Evolutionary conservation across 805 yeast species (phyloP), one percentile per base, ranked within the genome.

Genomic region (Kluyveromyces aestuarii): DNA sequence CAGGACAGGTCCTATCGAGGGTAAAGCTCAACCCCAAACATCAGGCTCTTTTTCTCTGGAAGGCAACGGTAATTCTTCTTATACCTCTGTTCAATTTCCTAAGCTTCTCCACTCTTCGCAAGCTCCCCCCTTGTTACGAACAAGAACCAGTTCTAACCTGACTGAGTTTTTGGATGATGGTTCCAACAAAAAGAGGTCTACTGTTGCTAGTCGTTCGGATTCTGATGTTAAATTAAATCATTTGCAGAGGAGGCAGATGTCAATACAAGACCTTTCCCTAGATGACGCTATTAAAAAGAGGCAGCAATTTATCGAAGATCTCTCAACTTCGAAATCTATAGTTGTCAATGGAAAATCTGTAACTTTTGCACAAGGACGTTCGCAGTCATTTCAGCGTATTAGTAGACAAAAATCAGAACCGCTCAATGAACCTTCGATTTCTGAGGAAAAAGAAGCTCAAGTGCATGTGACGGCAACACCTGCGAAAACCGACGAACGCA

Each of bases 381-480:
- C 41, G 4, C 46, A 21, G 37, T 61, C 67, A 8, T 64, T 64
- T 44, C 55, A 61, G 16, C 57, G 69, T 47, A 61, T 61, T 13
- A 67, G 67, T 16, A 63, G 55, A 48, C 56, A 60, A 19, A 57
- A 58, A 39, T 18, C 46, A 38, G 45, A 30, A 27, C 21, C 18
- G 10, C 25, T 30, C 2, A 40, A 8, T 16, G 17, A 14, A 19
- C 17, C 18, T 11, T 13, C 27, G 10, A n/a, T 14, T 17, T 16
- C 16, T 17, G 38, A 8, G n/a, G 16, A 10, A 18, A 11, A 14
- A 43, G 17, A 30, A 6, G 25, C 33, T 8, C 37, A 43, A 16
- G 36, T 59, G 13, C 63, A 63, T 54, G 66, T 63, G n/a, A 53
- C 53, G 46, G 62, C 66, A n/a, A 63, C 68, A 6, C 69, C 58